These are phyloP conservation scores for Melocanna baccifera DNA, from an alignment of 176 grass and related monocot genomes.

Conservation along the genomic window DNA sequence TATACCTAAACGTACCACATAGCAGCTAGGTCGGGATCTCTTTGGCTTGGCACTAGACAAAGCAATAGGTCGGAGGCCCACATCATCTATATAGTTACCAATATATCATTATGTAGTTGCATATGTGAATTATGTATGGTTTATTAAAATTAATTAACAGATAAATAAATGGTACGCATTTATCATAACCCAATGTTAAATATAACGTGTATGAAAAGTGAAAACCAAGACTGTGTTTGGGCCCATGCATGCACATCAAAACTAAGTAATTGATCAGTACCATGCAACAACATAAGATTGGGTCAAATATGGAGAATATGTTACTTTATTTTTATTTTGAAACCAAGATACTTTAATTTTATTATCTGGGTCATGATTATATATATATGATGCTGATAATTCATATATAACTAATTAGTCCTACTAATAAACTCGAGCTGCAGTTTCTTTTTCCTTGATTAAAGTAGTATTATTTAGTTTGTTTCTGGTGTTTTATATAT, in stretches of 20 bases:
- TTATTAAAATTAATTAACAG: background rate
- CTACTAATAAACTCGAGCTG: background rate
- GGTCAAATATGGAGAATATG: background rate
- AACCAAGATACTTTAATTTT: background rate
- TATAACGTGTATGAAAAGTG: background rate
- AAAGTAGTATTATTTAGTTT: background rate
- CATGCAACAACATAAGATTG: background rate
- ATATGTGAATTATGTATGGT: background rate
- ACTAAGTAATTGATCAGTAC: background rate
- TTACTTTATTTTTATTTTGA: background rate
- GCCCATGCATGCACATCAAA: background rate
- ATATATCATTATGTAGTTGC: background rate
- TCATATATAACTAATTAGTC: background rate
- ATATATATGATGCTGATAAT: background rate
- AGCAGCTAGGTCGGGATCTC: conserved; percentile 14
- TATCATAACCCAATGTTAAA: background rate
- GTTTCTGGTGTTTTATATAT: background rate
- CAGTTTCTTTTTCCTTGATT: background rate
- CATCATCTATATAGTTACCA: conserved; percentile 20
- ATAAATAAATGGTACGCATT: background rate
- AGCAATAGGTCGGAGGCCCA: conserved; percentile 46
- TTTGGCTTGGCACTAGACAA: conserved; percentile 41
- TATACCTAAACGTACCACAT: conserved; percentile 48
- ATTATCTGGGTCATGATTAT: background rate
- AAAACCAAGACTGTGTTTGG: background rate